Evolutionary conservation across 2,329 filamentous ascomycete genomes (phyloP), one percentile per base, ranked within the genome.

Genomic region (Stagonosporopsis cucurbitacearum): DNA sequence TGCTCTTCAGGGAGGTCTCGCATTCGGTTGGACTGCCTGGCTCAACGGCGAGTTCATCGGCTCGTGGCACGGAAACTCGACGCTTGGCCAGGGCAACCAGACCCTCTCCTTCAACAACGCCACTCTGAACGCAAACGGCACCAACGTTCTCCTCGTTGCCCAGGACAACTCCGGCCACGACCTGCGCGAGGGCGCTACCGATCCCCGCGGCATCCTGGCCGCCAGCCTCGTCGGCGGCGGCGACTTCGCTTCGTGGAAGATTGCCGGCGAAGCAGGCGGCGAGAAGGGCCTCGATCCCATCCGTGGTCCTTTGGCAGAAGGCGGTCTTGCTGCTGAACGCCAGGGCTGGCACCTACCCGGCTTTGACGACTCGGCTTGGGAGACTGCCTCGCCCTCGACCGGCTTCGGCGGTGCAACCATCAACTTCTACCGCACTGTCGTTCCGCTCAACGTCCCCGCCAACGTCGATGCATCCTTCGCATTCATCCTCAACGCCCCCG

Each of bases 101-200:
- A 77, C 78, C 0, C 76, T 87, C 19, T 79, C 80, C 0, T 86
- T 87, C 65, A 67, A 75, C 37, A 82, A 83, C 43, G 77, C 77
- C 2, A 81, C 79, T 2, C 61, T 84, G 0, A 70, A 73, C 35
- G 60, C 70, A 0, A 72, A 75, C 17, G 54, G 56, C 11, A 65
- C 63, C 0, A 84, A 85, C 52, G 69, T 82, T 2, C 74, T 86
- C 6, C 78, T 86, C n/a, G 72, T 86, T 3, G 74, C 86, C 22
- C 82, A 85, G 69, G 83, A 88, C 63, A 81, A 87, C 71, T 84
- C 82, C 17, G 85, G 85, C 9, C 83, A 87, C 64, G 84, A 86
- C 45, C 77, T 84, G 23, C 80, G 79, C 0, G 75, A 76, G 1
- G 77, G 75, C 0, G 81, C 81, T 5, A 73, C 79, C 4, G 77